Evolutionary conservation across 805 yeast genomes (phyloP).

Genomic region (Candida ascalaphidarum): DNA sequence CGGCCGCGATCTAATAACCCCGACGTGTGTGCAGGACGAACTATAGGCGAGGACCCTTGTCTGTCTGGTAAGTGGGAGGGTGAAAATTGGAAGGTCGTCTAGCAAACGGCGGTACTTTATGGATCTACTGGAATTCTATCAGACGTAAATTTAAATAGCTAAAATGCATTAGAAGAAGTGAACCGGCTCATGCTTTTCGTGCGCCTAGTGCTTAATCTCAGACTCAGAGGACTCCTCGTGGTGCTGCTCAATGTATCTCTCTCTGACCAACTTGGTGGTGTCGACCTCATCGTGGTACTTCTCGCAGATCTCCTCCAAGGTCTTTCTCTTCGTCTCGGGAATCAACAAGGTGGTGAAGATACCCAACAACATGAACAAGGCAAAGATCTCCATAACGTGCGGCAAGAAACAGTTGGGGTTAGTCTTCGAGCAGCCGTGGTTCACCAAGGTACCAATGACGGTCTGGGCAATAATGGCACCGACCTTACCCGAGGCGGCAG

Average conservation of each 20-base stretch:
- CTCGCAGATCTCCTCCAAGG: conserved; percentile 78
- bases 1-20: no score
- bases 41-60: background rate
- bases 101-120: conserved; percentile 1
- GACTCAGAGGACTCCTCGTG: conserved; percentile 23
- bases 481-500: conserved; percentile 86
- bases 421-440: conserved; percentile 65
- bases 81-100: no score
- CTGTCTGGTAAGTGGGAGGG: background rate
- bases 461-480: conserved; percentile 93
- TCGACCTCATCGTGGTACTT: conserved; percentile 73
- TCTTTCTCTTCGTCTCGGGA: conserved; percentile 89
- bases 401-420: conserved; percentile 71
- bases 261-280: conserved; percentile 30
- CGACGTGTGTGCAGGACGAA: no score
- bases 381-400: conserved; percentile 91
- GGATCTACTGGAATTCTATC: no score
- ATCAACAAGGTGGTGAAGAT: conserved; percentile 52
- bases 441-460: conserved; percentile 72
- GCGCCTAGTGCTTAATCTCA: conserved; percentile 19
- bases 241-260: conserved; percentile 24
- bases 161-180: no score
- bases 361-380: conserved; percentile 86
- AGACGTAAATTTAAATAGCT: no score
- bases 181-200: no score